Conservation (phyloP, 495 filamentous ascomycete genomes). For the Neurospora tetraspora region DNA sequence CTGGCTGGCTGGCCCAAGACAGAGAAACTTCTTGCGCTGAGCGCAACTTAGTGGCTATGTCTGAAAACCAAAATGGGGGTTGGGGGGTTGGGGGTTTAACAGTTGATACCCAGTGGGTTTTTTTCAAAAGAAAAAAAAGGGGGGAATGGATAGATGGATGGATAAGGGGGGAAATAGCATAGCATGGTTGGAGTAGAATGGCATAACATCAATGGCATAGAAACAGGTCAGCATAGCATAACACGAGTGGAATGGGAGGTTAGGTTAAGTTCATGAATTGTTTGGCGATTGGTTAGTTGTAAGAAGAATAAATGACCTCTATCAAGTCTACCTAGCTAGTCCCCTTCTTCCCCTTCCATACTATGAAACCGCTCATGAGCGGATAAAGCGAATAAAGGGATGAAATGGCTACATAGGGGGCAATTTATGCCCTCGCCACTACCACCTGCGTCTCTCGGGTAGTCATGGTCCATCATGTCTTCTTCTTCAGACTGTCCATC, state of each 20-base stretch:
- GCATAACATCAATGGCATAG: too few relatives aligned
- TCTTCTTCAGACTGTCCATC: constrained; percentile 9
- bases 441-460: background rate
- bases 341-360: constrained; percentile 17
- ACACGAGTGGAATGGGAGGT: too few relatives aligned
- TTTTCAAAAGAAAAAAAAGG: too few relatives aligned
- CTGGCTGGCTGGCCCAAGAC: background rate
- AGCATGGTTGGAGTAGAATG: too few relatives aligned
- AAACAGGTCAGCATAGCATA: too few relatives aligned
- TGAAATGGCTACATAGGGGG: constrained; percentile 46
- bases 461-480: background rate
- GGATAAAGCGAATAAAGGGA: constrained; percentile 61
- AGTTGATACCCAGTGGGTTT: background rate
- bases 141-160: too few relatives aligned
- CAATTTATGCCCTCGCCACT: constrained; percentile 27
- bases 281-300: too few relatives aligned
- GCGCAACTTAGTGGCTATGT: background rate
- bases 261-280: too few relatives aligned
- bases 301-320: too few relatives aligned
- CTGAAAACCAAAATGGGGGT: background rate
- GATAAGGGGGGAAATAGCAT: too few relatives aligned
- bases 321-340: background rate
- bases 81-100: background rate
- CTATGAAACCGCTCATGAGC: constrained; percentile 67
- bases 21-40: background rate